Evolutionary conservation across 2,329 filamentous ascomycete genomes (phyloP).

Genomic region (Penicillium sp.): DNA sequence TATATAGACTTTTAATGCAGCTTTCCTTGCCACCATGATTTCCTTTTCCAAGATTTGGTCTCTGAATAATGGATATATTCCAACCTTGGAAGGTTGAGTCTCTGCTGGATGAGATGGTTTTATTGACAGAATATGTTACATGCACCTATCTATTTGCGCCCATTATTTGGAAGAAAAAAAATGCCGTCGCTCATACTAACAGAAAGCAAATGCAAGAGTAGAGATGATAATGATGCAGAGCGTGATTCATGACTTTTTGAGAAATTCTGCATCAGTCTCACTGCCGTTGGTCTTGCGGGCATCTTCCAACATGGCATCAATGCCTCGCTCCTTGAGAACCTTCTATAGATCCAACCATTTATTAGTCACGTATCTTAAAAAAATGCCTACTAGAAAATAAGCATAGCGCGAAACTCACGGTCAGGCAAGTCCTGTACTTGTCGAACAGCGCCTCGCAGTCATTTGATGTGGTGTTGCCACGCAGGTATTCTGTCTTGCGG

Average conservation of each 20-base stretch:
- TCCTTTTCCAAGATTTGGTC: neutral
- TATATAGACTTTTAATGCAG: conserved; percentile 8
- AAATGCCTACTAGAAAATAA: neutral
- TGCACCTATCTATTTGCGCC: conserved; percentile 6
- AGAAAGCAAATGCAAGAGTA: conserved; percentile 1
- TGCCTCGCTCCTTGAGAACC: conserved; percentile 82
- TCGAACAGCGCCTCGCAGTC: conserved; percentile 86
- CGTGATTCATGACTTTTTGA: conserved; percentile 40
- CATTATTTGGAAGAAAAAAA: neutral
- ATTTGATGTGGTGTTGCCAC: conserved; percentile 76
- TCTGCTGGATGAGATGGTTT: neutral
- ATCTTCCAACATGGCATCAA: conserved; percentile 89
- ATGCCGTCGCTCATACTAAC: conserved; percentile 1
- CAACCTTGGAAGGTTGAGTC: too few species aligned
- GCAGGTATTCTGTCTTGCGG: conserved; percentile 70
- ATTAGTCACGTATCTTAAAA: neutral
- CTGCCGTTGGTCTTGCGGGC: conserved; percentile 77
- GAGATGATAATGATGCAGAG: neutral
- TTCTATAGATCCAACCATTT: conserved; percentile 53
- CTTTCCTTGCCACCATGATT: neutral
- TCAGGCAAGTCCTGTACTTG: conserved; percentile 82
- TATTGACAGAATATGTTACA: conserved; percentile 1
- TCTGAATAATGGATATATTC: too few species aligned
- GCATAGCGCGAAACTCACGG: conserved; percentile 54
- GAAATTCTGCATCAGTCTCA: conserved; percentile 75